A percentile compares a stretch with the other conserved stretches of the same genome.
Conservation (phyloP, 2,329 filamentous ascomycete genomes). For the Chlorencoelia australis region DNA sequence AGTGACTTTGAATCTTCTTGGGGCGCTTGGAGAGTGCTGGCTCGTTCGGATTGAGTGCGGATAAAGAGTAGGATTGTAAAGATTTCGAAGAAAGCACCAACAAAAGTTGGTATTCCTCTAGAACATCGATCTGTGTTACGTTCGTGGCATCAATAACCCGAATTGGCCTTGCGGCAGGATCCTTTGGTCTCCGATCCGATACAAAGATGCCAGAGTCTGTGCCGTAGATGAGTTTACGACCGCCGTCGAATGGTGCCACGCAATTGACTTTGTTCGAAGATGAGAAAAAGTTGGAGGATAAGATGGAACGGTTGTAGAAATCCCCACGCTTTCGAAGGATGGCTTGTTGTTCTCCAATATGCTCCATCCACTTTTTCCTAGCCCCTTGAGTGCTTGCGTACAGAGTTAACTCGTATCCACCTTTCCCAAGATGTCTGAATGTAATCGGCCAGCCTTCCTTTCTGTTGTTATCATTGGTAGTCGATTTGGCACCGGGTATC, state of each 20-base stretch:
- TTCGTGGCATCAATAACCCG: slow-evolving; percentile 76
- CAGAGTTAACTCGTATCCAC: slow-evolving; percentile 84
- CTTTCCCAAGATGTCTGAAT: slow-evolving; percentile 91
- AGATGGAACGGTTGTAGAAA: slow-evolving; percentile 69
- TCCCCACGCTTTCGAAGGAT: slow-evolving; percentile 77
- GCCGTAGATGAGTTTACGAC: slow-evolving; percentile 85
- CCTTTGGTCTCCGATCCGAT: slow-evolving; percentile 81
- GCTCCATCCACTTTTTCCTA: slow-evolving; percentile 93
- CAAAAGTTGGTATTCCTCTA: slow-evolving; percentile 89
- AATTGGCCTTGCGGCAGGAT: slow-evolving; percentile 60
- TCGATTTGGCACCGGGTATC: slow-evolving; percentile 49
- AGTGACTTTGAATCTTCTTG: slow-evolving; percentile 94
- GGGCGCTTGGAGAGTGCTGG: slow-evolving; percentile 72
- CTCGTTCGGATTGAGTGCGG: slow-evolving; percentile 78
- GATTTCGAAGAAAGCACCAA: slow-evolving; percentile 91
- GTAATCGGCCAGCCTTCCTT: slow-evolving; percentile 87
- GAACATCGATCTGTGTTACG: slow-evolving; percentile 90
- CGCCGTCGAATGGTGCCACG: slow-evolving; percentile 88
- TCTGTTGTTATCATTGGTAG: slow-evolving; percentile 43
- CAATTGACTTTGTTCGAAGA: slow-evolving; percentile 81
- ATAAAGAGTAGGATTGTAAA: slow-evolving; percentile 77
- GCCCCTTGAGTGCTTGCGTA: slow-evolving; percentile 79
- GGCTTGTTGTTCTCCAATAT: slow-evolving; percentile 84
- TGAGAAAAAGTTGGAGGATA: slow-evolving; percentile 51
- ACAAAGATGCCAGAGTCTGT: slow-evolving; percentile 92